Conservation (phyloP, 441 rosid genomes). For the Breynia disticha region DNA sequence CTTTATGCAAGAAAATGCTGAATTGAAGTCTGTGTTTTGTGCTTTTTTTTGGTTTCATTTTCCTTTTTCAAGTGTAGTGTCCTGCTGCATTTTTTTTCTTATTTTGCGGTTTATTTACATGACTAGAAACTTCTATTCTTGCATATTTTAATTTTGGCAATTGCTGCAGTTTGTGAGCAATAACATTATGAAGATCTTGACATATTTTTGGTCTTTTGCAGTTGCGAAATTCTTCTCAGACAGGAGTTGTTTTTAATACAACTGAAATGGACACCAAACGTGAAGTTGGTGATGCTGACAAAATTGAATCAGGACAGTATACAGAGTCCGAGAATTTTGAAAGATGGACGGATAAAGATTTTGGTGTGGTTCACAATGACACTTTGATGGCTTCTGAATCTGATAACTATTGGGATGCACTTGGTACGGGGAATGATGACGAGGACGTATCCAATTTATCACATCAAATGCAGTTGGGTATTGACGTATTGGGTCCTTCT, state of each 20-base stretch:
- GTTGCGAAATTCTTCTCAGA: conserved; percentile 15
- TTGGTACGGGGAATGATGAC: conserved; percentile 33
- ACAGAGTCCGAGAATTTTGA: conserved; percentile 60
- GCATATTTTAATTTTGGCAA: too few relatives aligned
- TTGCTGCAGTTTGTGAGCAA: too few relatives aligned
- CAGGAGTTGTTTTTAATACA: conserved; percentile 17
- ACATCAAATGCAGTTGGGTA: conserved; percentile 43
- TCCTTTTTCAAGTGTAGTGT: too few relatives aligned
- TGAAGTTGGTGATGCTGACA: conserved; percentile 9
- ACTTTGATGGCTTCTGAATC: conserved; percentile 61
- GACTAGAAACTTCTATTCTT: too few relatives aligned
- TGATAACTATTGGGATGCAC: conserved; percentile 45
- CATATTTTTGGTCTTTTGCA: too few relatives aligned
- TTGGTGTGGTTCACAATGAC: conserved; percentile 48
- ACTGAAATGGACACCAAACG: conserved; percentile 6
- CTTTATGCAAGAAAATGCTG: too few relatives aligned
- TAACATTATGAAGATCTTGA: too few relatives aligned
- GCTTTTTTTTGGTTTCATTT: too few relatives aligned
- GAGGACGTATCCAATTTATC: conserved; percentile 61
- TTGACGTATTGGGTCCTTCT: conserved; percentile 51
- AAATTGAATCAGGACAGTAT: conserved; percentile 28
- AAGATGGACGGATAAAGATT: conserved; percentile 60
- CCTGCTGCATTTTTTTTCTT: too few relatives aligned
- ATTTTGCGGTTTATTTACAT: too few relatives aligned
- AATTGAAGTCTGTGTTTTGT: too few relatives aligned